phyloP scores from a whole-genome alignment of 2,329 filamentous ascomycete genomes.

The Polychaeton citri region DNA sequence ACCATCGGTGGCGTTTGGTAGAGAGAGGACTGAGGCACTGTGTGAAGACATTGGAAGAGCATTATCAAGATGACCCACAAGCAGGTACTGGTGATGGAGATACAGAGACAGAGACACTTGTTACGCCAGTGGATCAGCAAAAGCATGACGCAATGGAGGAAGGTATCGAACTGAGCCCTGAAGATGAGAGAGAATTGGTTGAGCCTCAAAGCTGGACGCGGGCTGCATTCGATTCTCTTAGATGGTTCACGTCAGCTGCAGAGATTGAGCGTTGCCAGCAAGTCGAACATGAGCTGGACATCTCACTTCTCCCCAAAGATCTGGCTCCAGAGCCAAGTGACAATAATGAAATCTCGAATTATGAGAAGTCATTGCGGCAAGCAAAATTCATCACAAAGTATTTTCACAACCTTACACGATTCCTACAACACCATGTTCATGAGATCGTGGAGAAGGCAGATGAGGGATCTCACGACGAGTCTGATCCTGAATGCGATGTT shows the following conservation, averaged over 20 bases:
- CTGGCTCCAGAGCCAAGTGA: background rate
- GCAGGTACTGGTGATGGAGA: slow-evolving; percentile 14
- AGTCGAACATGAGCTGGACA: background rate
- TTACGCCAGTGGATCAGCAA: slow-evolving; percentile 2
- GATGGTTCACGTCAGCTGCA: slow-evolving; percentile 82
- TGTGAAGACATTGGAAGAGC: slow-evolving; percentile 41
- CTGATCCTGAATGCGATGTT: background rate
- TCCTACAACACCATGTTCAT: background rate
- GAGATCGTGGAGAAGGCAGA: background rate
- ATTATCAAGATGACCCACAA: slow-evolving; percentile 8
- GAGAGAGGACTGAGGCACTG: background rate
- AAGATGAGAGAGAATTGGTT: slow-evolving; percentile 25
- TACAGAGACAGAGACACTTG: slow-evolving; percentile 6
- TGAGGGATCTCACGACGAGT: background rate
- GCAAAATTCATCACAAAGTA: background rate
- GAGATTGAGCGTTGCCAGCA: slow-evolving; percentile 29
- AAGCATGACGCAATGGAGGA: background rate
- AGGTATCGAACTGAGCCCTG: slow-evolving; percentile 8
- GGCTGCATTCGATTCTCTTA: slow-evolving; percentile 68
- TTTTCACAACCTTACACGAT: background rate
- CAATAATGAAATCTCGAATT: background rate
- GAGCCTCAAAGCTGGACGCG: slow-evolving; percentile 53
- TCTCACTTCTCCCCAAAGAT: background rate
- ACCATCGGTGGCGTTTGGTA: slow-evolving; percentile 50
- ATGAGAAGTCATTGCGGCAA: background rate